Evolutionary conservation across 495 filamentous ascomycete species (phyloP).

Genomic region (Echria macrotheca): DNA sequence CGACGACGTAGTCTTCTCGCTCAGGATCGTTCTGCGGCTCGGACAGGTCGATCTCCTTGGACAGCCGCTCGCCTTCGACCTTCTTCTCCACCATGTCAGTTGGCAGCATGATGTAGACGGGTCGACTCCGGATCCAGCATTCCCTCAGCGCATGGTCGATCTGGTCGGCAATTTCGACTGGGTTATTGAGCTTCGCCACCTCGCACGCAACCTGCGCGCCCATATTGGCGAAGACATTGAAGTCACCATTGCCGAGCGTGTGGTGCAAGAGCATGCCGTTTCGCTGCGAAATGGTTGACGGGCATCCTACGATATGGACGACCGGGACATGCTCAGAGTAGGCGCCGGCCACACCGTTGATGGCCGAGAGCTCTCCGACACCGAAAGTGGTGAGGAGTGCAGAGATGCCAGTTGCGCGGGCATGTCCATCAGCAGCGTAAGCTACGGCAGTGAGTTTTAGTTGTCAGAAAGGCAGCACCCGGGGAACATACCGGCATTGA

Average conservation of each 20-base stretch:
- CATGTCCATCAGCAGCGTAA: slow-evolving; percentile 79
- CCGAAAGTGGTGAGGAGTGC: slow-evolving; percentile 77
- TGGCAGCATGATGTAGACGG: slow-evolving; percentile 82
- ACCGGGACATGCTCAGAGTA: slow-evolving; percentile 73
- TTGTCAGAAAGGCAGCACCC: neutral
- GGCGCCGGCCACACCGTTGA: slow-evolving; percentile 67
- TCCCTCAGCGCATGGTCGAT: slow-evolving; percentile 78
- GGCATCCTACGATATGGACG: slow-evolving; percentile 76
- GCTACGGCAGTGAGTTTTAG: slow-evolving; percentile 29
- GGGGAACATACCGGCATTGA: slow-evolving; percentile 60
- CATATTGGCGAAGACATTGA: slow-evolving; percentile 81
- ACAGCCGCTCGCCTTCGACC: slow-evolving; percentile 64
- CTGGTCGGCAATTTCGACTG: slow-evolving; percentile 59
- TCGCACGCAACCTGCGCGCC: slow-evolving; percentile 64
- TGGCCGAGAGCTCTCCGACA: slow-evolving; percentile 70
- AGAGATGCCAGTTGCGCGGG: slow-evolving; percentile 63
- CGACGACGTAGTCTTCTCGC: slow-evolving; percentile 78
- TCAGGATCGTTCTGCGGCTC: slow-evolving; percentile 61
- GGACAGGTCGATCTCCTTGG: slow-evolving; percentile 60
- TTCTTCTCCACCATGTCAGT: slow-evolving; percentile 80
- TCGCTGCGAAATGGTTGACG: slow-evolving; percentile 53
- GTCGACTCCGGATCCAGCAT: slow-evolving; percentile 68
- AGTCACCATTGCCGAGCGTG: slow-evolving; percentile 88
- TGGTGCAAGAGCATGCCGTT: slow-evolving; percentile 77
- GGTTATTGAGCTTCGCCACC: slow-evolving; percentile 62